Conservation (phyloP, 2,329 filamentous ascomycete species). For the Penicillium hordei region DNA sequence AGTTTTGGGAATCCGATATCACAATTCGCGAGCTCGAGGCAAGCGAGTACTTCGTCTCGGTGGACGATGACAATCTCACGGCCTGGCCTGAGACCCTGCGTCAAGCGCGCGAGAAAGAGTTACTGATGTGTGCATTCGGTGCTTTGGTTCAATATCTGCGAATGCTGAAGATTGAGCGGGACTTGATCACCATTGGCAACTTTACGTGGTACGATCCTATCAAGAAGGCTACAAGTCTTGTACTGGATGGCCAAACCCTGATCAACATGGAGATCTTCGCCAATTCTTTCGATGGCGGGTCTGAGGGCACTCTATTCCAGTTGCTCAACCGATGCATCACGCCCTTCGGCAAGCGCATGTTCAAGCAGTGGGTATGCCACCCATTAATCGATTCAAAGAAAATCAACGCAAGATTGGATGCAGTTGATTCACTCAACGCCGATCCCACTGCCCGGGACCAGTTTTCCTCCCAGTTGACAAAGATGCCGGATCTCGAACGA, state of each 20-base stretch:
- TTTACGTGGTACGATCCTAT: conserved; percentile 93
- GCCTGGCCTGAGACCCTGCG: conserved; percentile 76
- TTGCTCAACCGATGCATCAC: conserved; percentile 93
- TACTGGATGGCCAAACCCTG: conserved; percentile 91
- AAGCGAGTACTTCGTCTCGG: conserved; percentile 72
- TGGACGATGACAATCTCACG: conserved; percentile 58
- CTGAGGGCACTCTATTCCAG: conserved; percentile 82
- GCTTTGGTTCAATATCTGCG: conserved; percentile 84
- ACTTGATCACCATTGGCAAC: conserved; percentile 83
- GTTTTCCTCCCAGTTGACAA: conserved; percentile 83
- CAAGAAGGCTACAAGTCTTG: conserved; percentile 80
- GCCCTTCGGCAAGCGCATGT: conserved; percentile 92
- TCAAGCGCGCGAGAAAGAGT: conserved; percentile 72
- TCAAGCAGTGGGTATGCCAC: conserved; percentile 97
- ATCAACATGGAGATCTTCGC: conserved; percentile 98
- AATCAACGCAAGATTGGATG: conserved; percentile 92
- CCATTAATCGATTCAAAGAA: conserved; percentile 80
- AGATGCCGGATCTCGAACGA: conserved; percentile 90
- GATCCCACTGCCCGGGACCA: conserved; percentile 78
- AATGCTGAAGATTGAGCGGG: conserved; percentile 82
- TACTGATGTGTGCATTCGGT: conserved; percentile 87
- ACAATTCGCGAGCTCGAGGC: conserved; percentile 78
- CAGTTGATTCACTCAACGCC: conserved; percentile 87
- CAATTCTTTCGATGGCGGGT: conserved; percentile 83
- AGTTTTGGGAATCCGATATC: conserved; percentile 87